phyloP scores from a whole-genome alignment of 2,329 filamentous ascomycete genomes.

The Atkinsonella hypoxylon region DNA sequence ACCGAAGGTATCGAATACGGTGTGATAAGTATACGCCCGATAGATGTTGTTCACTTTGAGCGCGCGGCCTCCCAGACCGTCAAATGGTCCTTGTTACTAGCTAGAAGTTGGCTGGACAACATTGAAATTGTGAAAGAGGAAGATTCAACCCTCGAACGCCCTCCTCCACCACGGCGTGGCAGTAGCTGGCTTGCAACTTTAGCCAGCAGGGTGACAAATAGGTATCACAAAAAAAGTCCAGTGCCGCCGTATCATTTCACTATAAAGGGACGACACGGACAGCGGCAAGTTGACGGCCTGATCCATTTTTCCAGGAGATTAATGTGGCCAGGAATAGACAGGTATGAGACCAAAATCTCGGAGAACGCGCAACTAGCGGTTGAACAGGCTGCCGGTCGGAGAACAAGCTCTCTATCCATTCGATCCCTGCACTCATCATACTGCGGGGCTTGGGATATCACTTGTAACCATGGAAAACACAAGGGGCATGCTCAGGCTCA shows the following conservation, averaged over 20 bases:
- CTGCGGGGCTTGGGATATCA: conserved; percentile 30
- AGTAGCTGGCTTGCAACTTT: conserved; percentile 44
- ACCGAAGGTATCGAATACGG: conserved; percentile 47
- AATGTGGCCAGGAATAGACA: conserved; percentile 49
- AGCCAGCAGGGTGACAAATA: conserved; percentile 39
- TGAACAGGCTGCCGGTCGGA: conserved; percentile 21
- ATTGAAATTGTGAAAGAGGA: conserved; percentile 42
- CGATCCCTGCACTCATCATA: conserved; percentile 31
- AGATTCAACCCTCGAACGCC: conserved; percentile 9
- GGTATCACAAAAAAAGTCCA: conserved; percentile 25
- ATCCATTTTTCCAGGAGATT: conserved; percentile 52
- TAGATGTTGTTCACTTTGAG: conserved; percentile 49
- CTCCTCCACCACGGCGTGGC: conserved; percentile 10
- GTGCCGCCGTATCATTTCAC: conserved; percentile 28
- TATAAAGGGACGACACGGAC: conserved; percentile 42
- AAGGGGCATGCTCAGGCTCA: conserved; percentile 26
- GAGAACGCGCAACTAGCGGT: conserved; percentile 33
- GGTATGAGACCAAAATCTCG: conserved; percentile 34
- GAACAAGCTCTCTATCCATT: conserved; percentile 23
- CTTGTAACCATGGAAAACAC: conserved; percentile 17
- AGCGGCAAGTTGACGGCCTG: conserved; percentile 48
- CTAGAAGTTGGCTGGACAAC: conserved; percentile 56
- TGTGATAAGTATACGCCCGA: conserved; percentile 36
- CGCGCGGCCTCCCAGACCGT: conserved; percentile 49
- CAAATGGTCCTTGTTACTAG: conserved; percentile 54